Percentiles rank a stretch among this genome's conserved stretches.
phyloP scores from a whole-genome alignment of 2,329 filamentous ascomycete species.

The Monosporascus cannonballus region DNA sequence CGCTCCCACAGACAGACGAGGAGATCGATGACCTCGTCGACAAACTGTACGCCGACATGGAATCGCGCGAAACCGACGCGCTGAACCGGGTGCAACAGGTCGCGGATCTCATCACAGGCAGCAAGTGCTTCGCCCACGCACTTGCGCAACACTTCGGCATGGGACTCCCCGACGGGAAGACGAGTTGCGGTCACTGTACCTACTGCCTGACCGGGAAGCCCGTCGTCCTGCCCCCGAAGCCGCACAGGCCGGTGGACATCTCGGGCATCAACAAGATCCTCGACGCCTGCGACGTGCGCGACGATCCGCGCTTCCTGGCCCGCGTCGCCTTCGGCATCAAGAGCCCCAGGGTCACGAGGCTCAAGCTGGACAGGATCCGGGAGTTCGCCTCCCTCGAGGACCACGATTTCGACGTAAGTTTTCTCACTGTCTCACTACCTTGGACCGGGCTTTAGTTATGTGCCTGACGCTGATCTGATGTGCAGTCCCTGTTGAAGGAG shows the following conservation, averaged over 20 bases:
- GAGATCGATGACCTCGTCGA: slow-evolving; percentile 40
- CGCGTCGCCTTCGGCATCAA: slow-evolving; percentile 56
- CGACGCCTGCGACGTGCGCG: slow-evolving; percentile 35
- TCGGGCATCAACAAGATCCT: slow-evolving; percentile 38
- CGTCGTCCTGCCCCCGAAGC: slow-evolving; percentile 32
- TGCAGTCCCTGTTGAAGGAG: slow-evolving; percentile 20
- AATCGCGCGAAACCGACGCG: slow-evolving; percentile 46
- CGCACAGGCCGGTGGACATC: slow-evolving; percentile 32
- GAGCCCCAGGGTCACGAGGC: slow-evolving; percentile 45
- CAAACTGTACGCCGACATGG: slow-evolving; percentile 43
- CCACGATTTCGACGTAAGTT: slow-evolving; percentile 44
- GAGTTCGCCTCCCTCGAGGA: slow-evolving; percentile 50
- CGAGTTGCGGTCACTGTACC: slow-evolving; percentile 50
- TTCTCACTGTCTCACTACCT: slow-evolving; percentile 2
- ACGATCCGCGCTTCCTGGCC: slow-evolving; percentile 54
- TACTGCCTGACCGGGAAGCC: slow-evolving; percentile 35
- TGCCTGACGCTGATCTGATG: slow-evolving; percentile 2
- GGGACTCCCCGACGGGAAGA: slow-evolving; percentile 33
- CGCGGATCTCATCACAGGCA: slow-evolving; percentile 45
- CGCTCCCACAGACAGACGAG: slow-evolving; percentile 34
- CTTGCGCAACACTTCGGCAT: slow-evolving; percentile 55
- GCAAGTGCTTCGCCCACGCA: slow-evolving; percentile 43
- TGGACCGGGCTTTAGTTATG: neutral
- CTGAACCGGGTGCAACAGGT: slow-evolving; percentile 44
- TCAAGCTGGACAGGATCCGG: slow-evolving; percentile 38